Evolutionary conservation across 345 rosid species (phyloP).

Genomic region (Rhizophora mangle): DNA sequence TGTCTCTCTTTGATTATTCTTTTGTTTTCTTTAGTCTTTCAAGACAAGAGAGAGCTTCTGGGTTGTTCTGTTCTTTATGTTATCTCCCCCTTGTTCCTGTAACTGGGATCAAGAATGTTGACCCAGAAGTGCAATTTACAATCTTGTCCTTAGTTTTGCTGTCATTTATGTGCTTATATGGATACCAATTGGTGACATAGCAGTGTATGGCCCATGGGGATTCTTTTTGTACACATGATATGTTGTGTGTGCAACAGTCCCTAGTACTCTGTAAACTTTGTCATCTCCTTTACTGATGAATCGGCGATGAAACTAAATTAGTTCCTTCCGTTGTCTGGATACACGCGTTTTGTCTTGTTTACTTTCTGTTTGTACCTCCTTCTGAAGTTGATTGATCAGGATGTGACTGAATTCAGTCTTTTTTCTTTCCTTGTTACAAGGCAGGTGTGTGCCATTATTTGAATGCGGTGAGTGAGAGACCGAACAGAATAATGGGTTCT

Average conservation of each 20-base stretch:
- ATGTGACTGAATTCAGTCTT: slow-evolving; percentile 19
- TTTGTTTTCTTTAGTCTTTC: background rate
- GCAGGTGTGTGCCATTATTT: slow-evolving; percentile 23
- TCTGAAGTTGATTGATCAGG: slow-evolving; percentile 7
- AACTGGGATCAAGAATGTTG: background rate
- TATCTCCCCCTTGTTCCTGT: background rate
- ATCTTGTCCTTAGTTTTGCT: background rate
- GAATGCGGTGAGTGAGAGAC: slow-evolving; percentile 29
- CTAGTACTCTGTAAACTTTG: background rate
- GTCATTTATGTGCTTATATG: background rate
- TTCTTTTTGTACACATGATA: background rate
- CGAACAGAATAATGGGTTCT: slow-evolving; percentile 28
- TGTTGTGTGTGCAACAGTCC: background rate
- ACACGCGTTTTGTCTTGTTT: background rate
- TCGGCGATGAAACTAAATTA: background rate
- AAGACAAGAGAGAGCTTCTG: background rate
- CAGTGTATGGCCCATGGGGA: background rate
- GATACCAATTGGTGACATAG: background rate
- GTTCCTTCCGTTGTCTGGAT: background rate
- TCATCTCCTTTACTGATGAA: background rate
- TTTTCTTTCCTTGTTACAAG: background rate
- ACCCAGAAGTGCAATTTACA: background rate
- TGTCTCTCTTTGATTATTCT: background rate
- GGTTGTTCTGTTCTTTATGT: background rate
- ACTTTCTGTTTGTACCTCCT: slow-evolving; percentile 7